These are phyloP conservation scores for Astrocystis sublimbata DNA, from an alignment of 495 filamentous ascomycete species.

Conservation along the genomic window DNA sequence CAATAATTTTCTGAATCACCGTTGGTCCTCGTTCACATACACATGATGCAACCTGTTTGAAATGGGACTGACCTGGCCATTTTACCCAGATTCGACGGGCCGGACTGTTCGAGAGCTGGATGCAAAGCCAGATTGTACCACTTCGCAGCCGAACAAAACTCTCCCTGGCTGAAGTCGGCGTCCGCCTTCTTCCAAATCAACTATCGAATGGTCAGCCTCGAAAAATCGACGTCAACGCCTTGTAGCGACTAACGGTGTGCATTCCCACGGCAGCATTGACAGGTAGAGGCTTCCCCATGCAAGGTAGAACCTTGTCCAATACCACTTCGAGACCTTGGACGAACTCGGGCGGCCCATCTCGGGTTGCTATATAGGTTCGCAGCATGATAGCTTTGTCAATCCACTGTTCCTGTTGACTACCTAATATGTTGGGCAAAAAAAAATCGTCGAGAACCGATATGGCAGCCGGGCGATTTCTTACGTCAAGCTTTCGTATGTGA, in stretches of 20 bases:
- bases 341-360: constrained; percentile 23
- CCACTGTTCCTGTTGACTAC: constrained; percentile 28
- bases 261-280: constrained; percentile 65
- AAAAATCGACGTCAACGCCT: not conserved
- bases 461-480: constrained; percentile 50
- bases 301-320: constrained; percentile 26
- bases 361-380: constrained; percentile 29
- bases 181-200: constrained; percentile 79
- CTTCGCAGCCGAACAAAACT: constrained; percentile 56
- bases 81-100: constrained; percentile 62
- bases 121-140: constrained; percentile 78
- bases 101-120: constrained; percentile 61
- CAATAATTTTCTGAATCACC: constrained; percentile 62
- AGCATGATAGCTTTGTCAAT: constrained; percentile 27
- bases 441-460: constrained; percentile 62
- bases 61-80: constrained; percentile 60
- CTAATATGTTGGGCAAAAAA: constrained; percentile 45
- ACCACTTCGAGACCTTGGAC: constrained; percentile 24
- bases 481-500: constrained; percentile 65
- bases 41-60: not conserved
- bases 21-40: not conserved
- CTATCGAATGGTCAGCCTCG: constrained; percentile 41
- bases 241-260: constrained; percentile 58
- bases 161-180: constrained; percentile 50
- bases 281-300: constrained; percentile 40